Base-by-base conservation (phyloP, 2,329 filamentous ascomycete genomes). In the Podosphaera aphanis region DNA sequence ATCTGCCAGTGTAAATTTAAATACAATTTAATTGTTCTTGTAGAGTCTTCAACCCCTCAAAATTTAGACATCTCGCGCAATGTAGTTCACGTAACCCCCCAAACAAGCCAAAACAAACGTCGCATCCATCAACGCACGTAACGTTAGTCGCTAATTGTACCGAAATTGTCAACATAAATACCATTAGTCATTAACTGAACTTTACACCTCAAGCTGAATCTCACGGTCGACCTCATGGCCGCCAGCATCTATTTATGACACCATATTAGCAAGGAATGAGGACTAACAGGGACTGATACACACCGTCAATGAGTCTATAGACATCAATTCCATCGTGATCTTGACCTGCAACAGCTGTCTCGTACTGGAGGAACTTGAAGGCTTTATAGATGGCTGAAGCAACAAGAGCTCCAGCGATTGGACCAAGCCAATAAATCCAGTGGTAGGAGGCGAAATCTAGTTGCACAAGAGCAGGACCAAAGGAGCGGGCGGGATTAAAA, bases 401-500 rank as follows among this genome's bases (percentile, higher is more conserved):
- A 8, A 29, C 8, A 2, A 45, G 3, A 15, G 44, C 20, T 11
- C 48, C 48, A 0, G 40, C 23, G 21, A 47, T 36, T 15, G 48
- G 48, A 3, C 48, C 70, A 4, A 73, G 47, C 51, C 61, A 63
- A 52, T 69, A 69, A 31, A 68, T 66, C 65, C 66, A 68, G 49
- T 67, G 65, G 46, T 67, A 62, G 5, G 48, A 43, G 15, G 60
- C 57, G 47, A 68, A 68, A 0, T 55, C 59, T 7, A 54, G 52
- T 1, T 60, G 62, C 18, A 65, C 58, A 33, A 68, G 64, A 49
- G 61, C 64, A 2, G 66, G 66, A 2, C 64, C 66, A 47, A 69
- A 65, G 23, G 61, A 64, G 41, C 66, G 61, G 5, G 66, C 63
- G 2, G 66, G 66, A 49, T 68, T 69, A 15, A 68, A 57, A 7